Evolutionary conservation across 225 moss, liverwort and hornwort species (phyloP), one percentile per base, ranked within the genome.

Genomic region (Antitrichia curtipendula): DNA sequence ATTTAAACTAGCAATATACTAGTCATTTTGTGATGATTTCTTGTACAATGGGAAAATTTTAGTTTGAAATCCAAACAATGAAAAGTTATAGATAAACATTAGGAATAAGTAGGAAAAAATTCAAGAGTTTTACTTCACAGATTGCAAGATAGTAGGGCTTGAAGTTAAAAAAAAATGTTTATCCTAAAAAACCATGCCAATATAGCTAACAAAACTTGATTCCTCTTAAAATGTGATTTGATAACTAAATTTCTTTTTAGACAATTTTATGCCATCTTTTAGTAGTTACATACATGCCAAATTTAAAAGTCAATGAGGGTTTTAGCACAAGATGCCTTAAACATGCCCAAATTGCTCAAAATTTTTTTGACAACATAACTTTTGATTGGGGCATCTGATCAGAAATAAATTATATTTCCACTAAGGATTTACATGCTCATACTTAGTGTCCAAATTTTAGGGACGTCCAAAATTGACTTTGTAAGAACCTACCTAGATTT

Each of bases 301-400:
- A 28, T 28, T 71, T 43, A 10, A 28, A 72, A 43, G 17, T 28
- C 2, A 0, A 29, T 6, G 10, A 72, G 0, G 29, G 3, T 10
- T 45, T 72, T 28, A 45, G 9, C 38, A 65, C n/a, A 65, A 65
- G 11, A 8, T 70, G 10, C 58, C 3, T 4, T 0, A 15, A 65
- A 65, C 1, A 36, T 68, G 40, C 3, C 4, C 12, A 38, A 22
- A 28, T 13, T 62, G 14, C 25, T 7, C 1, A 14, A 60, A 12
- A 6, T 22, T 13, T 11, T 6, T 11, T 10, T 1, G 66, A 2
- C 22, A 38, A 4, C 1, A 38, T 7, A 68, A 11, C 7, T 24
- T 25, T 40, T 24, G 20, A 36, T 21, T 0, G 0, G 1, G 3
- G 1, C 65, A 7, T 3, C 3, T 1, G 0, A 22, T 68, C 3